phyloP scores from a whole-genome alignment of 371 early-diverging fungal genomes.

The Mucor indicus region DNA sequence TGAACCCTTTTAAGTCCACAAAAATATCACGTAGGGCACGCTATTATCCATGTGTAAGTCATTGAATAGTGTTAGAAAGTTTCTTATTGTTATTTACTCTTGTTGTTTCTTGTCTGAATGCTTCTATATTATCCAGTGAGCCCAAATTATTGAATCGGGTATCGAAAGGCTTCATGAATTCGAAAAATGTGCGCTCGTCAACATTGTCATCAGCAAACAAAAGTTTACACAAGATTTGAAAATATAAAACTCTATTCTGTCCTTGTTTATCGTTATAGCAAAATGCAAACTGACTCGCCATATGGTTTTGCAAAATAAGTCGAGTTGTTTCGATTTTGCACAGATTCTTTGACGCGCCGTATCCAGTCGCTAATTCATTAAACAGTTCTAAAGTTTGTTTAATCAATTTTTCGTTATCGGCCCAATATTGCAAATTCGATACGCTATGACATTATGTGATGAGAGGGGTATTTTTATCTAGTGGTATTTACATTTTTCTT shows the following conservation, averaged over 20 bases:
- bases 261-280: conserved; percentile 42
- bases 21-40: conserved; percentile 63
- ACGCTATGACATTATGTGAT: too few relatives aligned
- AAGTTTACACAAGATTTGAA: conserved; percentile 72
- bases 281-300: conserved; percentile 66
- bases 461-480: too few relatives aligned
- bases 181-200: conserved; percentile 56
- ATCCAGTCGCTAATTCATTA: conserved; percentile 81
- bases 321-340: conserved; percentile 70
- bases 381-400: conserved; percentile 60
- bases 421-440: conserved; percentile 32
- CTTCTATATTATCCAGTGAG: conserved; percentile 26
- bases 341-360: conserved; percentile 69
- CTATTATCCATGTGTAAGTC: too few relatives aligned
- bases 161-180: conserved; percentile 73
- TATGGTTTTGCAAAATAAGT: conserved; percentile 70
- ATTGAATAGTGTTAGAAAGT: too few relatives aligned
- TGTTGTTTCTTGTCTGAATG: conserved; percentile 40
- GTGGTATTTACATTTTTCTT: conserved; percentile 11
- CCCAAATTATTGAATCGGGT: conserved; percentile 45
- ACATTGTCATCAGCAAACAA: conserved; percentile 71
- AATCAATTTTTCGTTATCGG: conserved; percentile 28
- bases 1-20: conserved; percentile 79
- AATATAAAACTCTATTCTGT: conserved; percentile 67
- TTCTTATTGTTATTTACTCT: conserved; percentile 29